These are phyloP conservation scores for Bolboschoenoplectus hybrid DNA, from an alignment of 202 grass and related monocot genomes.

Conservation along the genomic window DNA sequence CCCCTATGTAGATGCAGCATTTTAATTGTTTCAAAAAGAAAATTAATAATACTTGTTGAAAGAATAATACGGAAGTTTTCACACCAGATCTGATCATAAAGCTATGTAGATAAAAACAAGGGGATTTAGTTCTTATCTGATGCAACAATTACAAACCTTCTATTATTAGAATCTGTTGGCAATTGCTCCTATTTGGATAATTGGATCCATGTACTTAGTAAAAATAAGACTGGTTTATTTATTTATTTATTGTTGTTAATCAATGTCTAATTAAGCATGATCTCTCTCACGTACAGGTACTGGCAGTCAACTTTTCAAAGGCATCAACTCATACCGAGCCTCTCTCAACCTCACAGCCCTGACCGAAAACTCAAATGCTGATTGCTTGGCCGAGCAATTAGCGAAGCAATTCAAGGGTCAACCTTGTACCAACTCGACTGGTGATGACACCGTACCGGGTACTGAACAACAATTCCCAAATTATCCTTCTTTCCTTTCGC, in stretches of 20 bases:
- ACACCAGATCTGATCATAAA: background rate
- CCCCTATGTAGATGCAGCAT: background rate
- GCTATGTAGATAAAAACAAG: background rate
- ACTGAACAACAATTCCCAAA: slow-evolving; percentile 85
- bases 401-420: slow-evolving; percentile 74
- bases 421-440: slow-evolving; percentile 82
- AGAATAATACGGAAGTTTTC: background rate
- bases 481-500: slow-evolving; percentile 62
- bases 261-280: slow-evolving; percentile 1
- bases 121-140: background rate
- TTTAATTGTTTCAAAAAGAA: background rate
- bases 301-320: slow-evolving; percentile 66
- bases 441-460: slow-evolving; percentile 80
- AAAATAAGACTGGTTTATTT: background rate
- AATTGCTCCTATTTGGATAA: background rate
- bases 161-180: slow-evolving; percentile 9
- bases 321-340: slow-evolving; percentile 82
- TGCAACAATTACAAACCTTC: background rate
- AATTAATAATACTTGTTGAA: background rate
- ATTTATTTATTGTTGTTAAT: slow-evolving; percentile 7
- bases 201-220: background rate
- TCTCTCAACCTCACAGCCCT: slow-evolving; percentile 72
- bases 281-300: slow-evolving; percentile 44
- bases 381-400: slow-evolving; percentile 79
- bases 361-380: slow-evolving; percentile 68